Base-by-base conservation (phyloP, 1,284 basidiomycete species). In the Tilletia horrida region DNA sequence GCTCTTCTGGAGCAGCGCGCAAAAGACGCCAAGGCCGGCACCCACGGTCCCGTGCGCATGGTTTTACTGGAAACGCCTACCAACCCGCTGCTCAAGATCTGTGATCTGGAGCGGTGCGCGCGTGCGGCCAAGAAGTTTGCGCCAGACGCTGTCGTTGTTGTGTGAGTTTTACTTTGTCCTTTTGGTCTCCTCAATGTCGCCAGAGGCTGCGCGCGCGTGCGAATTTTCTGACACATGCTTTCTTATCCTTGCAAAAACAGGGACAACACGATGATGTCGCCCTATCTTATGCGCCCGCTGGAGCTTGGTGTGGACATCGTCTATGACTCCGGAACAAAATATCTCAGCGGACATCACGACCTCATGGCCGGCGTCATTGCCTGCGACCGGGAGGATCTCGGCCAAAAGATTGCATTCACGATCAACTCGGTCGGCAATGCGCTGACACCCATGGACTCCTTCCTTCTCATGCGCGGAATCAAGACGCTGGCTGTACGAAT, bases 211-310 rank as follows among this genome's bases (percentile, higher is more conserved):
- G 27, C 43, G 43, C 43, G 18, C 18, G 9, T 59, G 31, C 43
- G 42, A 16, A n/a, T 31, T 57, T 6, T 8, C 43, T 21, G 35
- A 21, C 16, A 8, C 45, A 6, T 48, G 18, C 6, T 48, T 59
- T 29, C 35, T 18, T 45, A 2, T 50, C 18, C 25, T n/a, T n/a
- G n/a, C n/a, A n/a, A n/a, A n/a, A 21, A 48, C 50, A 74, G 77
- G 27, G 96, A 99, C 84, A 99, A 99, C 83, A 98, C 96, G 71
- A 98, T 98, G 96, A 97, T 98, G 94, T 97, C 93, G 78, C 96
- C 96, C 11, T 98, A 97, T 83, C 86, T 98, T 21, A 94, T 97
- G 83, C 86, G 94, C 66, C 96, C 96, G 1, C 87, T 98, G 64
- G 93, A 97, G 80, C 89, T 96, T 70, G 96, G 96, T 31, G 92